Percentiles rank a stretch among this genome's conserved stretches.
Conservation (phyloP, 2,329 filamentous ascomycete genomes). For the Aulographum hederae region DNA sequence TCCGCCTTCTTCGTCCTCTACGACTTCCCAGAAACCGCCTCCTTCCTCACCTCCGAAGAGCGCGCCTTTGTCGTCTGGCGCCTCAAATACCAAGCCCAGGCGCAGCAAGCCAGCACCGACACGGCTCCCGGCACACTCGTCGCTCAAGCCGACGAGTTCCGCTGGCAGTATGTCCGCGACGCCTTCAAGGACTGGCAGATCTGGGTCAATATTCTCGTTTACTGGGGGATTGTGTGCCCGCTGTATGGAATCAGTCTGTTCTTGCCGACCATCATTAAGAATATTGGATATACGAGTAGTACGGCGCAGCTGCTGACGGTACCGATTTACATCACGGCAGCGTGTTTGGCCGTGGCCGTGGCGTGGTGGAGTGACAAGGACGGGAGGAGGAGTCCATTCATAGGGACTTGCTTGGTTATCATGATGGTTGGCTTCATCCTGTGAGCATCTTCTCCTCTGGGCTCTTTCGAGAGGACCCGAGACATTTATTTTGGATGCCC, state of each 20-base stretch:
- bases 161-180: constrained; percentile 4
- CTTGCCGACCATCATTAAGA: constrained; percentile 21
- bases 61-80: constrained; percentile 41
- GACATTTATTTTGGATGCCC: no score
- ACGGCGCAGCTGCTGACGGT: constrained; percentile 27
- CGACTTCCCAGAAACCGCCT: constrained; percentile 43
- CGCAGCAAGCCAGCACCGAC: constrained; percentile 1
- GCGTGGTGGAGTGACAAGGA: constrained; percentile 16
- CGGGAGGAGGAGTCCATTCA: constrained; percentile 16
- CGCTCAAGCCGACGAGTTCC: constrained; percentile 3
- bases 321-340: constrained; percentile 22
- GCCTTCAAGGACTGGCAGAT: constrained; percentile 5
- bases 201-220: constrained; percentile 2
- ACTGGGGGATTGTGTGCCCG: constrained; percentile 3
- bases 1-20: constrained; percentile 39
- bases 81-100: constrained; percentile 18
- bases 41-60: constrained; percentile 34
- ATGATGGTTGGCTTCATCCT: constrained; percentile 21
- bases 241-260: constrained; percentile 5
- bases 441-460: constrained; percentile 12
- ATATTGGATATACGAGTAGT: constrained; percentile 22
- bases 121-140: neutral
- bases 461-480: no score
- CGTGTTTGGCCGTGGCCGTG: constrained; percentile 16
- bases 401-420: constrained; percentile 13